Evolutionary conservation across 1,284 basidiomycete genomes (phyloP).

Genomic region (Leccinum solheimii): DNA sequence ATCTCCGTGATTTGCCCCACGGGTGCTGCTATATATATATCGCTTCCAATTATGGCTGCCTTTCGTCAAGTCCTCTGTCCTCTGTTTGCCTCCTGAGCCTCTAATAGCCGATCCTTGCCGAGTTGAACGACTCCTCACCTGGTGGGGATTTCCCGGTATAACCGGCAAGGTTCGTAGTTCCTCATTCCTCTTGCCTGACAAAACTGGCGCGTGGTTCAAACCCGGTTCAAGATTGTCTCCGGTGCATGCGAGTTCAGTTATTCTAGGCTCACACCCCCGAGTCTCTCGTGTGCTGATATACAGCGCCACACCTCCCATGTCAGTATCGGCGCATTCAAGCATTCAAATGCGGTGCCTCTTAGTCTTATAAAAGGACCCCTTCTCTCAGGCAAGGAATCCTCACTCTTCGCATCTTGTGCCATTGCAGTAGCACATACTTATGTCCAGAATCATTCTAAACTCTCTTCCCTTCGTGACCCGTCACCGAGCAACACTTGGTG

Average conservation of each 20-base stretch:
- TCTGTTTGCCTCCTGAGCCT: neutral
- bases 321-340: neutral
- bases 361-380: conserved; percentile 24
- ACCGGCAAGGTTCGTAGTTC: neutral
- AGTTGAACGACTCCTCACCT: neutral
- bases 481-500: conserved; percentile 37
- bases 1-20: neutral
- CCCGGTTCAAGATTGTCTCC: conserved; percentile 5
- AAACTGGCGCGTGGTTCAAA: neutral
- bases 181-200: neutral
- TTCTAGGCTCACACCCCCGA: neutral
- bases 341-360: neutral
- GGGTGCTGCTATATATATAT: neutral
- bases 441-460: conserved; percentile 35
- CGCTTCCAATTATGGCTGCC: conserved; percentile 1
- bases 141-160: neutral
- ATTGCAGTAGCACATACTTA: neutral
- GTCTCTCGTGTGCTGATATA: neutral
- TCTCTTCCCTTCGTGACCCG: conserved; percentile 47
- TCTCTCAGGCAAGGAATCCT: neutral
- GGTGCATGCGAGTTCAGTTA: neutral
- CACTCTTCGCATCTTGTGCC: neutral
- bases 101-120: neutral
- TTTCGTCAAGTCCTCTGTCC: neutral
- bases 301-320: neutral